Evolutionary conservation across 345 rosid genomes (phyloP).

Genomic region (Eucalyptus cloeziana): DNA sequence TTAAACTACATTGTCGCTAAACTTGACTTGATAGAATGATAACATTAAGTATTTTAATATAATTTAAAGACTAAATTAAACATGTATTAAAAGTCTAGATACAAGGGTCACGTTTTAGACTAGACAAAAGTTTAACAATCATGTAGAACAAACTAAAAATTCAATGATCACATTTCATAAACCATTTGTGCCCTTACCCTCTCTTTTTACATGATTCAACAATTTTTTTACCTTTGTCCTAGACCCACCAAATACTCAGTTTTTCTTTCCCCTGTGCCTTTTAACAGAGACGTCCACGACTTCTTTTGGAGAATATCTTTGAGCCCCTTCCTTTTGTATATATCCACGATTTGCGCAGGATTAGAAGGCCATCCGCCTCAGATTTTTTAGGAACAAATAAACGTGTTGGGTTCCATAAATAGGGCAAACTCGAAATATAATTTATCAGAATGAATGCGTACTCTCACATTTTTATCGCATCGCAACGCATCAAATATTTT

Average conservation of each 20-base stretch:
- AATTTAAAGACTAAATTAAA: rapidly evolving
- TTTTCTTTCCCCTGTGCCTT: background rate
- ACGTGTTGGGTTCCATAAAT: rapidly evolving
- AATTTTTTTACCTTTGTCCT: background rate
- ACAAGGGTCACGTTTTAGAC: rapidly evolving
- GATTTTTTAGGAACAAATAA: background rate
- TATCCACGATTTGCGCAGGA: background rate
- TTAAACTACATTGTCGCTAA: rapidly evolving
- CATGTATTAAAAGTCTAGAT: too few species aligned
- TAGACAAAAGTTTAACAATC: too few species aligned
- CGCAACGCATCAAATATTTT: background rate
- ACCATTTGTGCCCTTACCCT: too few species aligned
- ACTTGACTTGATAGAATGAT: too few species aligned
- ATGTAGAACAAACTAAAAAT: rapidly evolving
- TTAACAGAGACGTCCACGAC: background rate
- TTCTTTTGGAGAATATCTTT: rapidly evolving
- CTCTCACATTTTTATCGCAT: background rate
- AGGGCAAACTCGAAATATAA: background rate
- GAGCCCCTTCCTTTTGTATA: background rate
- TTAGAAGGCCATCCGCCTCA: background rate
- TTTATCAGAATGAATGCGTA: background rate
- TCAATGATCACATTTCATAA: too few species aligned
- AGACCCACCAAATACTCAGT: background rate
- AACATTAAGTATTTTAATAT: too few species aligned
- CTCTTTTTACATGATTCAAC: background rate